Percentiles rank a stretch among this genome's conserved stretches.
These are phyloP conservation scores for Prunus mume DNA, from an alignment of 306 rosid genomes.

Conservation along the genomic window DNA sequence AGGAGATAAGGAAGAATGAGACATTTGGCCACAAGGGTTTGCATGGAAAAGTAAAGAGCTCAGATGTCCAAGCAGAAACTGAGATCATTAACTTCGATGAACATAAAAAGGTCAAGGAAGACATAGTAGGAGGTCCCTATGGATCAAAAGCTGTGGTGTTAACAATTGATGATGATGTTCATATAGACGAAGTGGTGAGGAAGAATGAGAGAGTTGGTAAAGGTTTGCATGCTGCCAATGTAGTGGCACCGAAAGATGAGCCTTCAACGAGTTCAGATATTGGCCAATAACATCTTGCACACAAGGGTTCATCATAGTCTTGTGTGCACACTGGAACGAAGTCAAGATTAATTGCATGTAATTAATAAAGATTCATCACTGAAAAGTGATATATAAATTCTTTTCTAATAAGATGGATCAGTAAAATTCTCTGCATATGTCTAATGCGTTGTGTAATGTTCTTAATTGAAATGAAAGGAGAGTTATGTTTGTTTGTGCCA, in stretches of 20 bases:
- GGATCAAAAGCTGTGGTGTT: conserved; percentile 41
- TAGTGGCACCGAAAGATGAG: conserved; percentile 18
- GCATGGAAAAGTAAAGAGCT: conserved; percentile 17
- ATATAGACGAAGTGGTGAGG: conserved; percentile 36
- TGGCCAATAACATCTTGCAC: conserved; percentile 30
- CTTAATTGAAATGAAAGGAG: no score
- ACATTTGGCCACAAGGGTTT: conserved; percentile 25
- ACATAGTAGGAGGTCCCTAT: conserved; percentile 49
- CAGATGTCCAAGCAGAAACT: conserved; percentile 28
- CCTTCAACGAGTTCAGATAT: background rate
- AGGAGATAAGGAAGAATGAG: conserved; percentile 40
- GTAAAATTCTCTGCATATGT: background rate
- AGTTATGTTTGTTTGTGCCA: no score
- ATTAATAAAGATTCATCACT: background rate
- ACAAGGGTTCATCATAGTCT: conserved; percentile 22
- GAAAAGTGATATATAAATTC: background rate
- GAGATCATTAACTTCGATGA: conserved; percentile 49
- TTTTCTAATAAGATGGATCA: background rate
- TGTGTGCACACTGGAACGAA: background rate
- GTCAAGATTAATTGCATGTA: background rate
- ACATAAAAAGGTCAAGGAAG: conserved; percentile 48
- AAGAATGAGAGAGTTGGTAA: conserved; percentile 35
- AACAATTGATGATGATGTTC: conserved; percentile 62
- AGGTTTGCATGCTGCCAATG: conserved; percentile 9
- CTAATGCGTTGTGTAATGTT: background rate